These are phyloP conservation scores for Gilbertella persicaria DNA, from an alignment of 371 early-diverging fungal species.

Conservation along the genomic window DNA sequence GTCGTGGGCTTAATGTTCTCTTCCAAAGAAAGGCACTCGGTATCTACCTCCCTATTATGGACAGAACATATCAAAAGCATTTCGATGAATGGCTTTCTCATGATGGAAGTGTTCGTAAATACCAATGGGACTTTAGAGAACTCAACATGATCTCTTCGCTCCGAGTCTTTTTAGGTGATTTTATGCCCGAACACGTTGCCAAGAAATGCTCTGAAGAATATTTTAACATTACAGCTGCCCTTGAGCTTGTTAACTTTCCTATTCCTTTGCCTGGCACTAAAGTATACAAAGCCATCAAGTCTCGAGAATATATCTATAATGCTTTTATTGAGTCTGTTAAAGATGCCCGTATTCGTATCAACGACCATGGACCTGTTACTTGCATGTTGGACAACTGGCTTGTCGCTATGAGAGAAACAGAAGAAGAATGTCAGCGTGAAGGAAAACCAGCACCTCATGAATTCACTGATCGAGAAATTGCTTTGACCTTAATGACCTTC, in stretches of 20 bases:
- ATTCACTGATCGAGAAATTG: conserved; percentile 50
- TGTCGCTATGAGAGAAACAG: conserved; percentile 39
- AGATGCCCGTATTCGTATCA: conserved; percentile 44
- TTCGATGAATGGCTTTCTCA: conserved; percentile 46
- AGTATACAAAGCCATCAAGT: conserved; percentile 54
- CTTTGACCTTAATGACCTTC: conserved; percentile 52
- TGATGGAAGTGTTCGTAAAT: conserved; percentile 39
- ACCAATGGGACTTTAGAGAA: conserved; percentile 52
- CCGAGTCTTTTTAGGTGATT: conserved; percentile 54
- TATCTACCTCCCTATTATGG: conserved; percentile 52
- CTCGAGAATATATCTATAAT: conserved; percentile 54
- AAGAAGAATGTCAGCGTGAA: conserved; percentile 32
- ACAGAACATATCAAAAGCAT: conserved; percentile 46
- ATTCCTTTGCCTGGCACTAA: conserved; percentile 58
- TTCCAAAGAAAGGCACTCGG: conserved; percentile 54
- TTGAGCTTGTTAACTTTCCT: conserved; percentile 60
- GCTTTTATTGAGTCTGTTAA: conserved; percentile 47
- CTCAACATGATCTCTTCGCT: conserved; percentile 54
- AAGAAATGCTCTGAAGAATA: conserved; percentile 47
- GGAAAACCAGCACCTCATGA: conserved; percentile 44
- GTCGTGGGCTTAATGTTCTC: conserved; percentile 50
- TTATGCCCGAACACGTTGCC: conserved; percentile 48
- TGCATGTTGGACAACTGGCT: conserved; percentile 57
- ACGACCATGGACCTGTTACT: conserved; percentile 28
- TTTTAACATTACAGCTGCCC: conserved; percentile 57